These are phyloP conservation scores for Neurospora cerealis DNA, from an alignment of 495 filamentous ascomycete genomes.

Conservation along the genomic window DNA sequence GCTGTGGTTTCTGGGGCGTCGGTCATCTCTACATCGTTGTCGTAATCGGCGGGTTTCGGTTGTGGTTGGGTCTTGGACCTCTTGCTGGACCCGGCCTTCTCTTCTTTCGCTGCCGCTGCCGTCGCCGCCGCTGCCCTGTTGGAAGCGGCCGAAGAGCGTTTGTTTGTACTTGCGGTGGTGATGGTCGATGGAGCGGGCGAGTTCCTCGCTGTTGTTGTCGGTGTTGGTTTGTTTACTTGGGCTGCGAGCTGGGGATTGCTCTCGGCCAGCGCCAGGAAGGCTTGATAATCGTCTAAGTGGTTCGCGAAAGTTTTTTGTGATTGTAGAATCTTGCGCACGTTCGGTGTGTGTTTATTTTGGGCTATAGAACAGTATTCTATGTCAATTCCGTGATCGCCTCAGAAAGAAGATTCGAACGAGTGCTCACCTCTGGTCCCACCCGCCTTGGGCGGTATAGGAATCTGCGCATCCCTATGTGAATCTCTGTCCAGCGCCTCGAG, in stretches of 20 bases:
- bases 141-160: slow-evolving; percentile 15
- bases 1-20: slow-evolving; percentile 18
- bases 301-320: slow-evolving; percentile 89
- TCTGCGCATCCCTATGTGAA: slow-evolving; percentile 59
- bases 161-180: slow-evolving; percentile 5
- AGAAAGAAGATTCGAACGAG: background rate
- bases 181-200: slow-evolving; percentile 9
- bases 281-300: slow-evolving; percentile 83
- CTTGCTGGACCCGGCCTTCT: slow-evolving; percentile 6
- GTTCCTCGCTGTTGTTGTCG: slow-evolving; percentile 8
- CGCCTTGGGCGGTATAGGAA: slow-evolving; percentile 46
- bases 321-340: slow-evolving; percentile 81
- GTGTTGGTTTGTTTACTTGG: slow-evolving; percentile 12
- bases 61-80: slow-evolving; percentile 13
- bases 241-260: slow-evolving; percentile 21
- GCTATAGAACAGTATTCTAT: slow-evolving; percentile 4
- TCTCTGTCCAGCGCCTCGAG: slow-evolving; percentile 75
- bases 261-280: slow-evolving; percentile 45
- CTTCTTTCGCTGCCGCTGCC: slow-evolving; percentile 13
- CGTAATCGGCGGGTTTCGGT: slow-evolving; percentile 17
- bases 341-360: slow-evolving; percentile 55
- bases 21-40: slow-evolving; percentile 26
- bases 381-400: background rate
- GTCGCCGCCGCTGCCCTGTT: slow-evolving; percentile 5
- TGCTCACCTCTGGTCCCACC: slow-evolving; percentile 16